phyloP scores from a whole-genome alignment of 2,329 filamentous ascomycete genomes.

The Rhinocladiella mackenziei region DNA sequence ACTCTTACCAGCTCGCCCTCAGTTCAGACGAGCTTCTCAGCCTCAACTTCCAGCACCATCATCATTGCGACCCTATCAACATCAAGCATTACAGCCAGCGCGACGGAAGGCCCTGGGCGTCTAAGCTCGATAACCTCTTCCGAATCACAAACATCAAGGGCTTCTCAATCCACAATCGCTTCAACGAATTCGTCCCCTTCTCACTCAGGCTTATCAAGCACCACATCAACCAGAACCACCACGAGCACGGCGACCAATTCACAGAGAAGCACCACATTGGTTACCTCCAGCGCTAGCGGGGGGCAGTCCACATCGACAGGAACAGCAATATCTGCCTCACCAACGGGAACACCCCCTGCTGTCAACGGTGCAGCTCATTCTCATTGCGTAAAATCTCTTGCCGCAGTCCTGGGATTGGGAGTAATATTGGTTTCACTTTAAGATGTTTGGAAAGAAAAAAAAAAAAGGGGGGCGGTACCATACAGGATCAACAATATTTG shows the following conservation, averaged over 20 bases:
- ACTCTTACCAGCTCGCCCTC: no score
- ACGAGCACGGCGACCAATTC: conserved; percentile 1
- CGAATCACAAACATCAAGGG: neutral
- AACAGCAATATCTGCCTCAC: conserved; percentile 4
- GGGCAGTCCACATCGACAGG: neutral
- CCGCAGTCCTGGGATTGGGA: conserved; percentile 2
- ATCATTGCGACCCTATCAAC: no score
- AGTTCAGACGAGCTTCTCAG: no score
- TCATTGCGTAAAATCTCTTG: neutral
- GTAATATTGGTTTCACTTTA: conserved; percentile 3
- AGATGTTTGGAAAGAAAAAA: neutral
- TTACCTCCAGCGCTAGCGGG: conserved; percentile 4
- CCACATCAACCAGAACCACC: neutral
- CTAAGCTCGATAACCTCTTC: neutral
- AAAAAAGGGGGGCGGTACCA: no score
- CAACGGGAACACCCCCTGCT: conserved; percentile 10
- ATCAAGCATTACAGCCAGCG: no score
- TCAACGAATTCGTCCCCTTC: neutral
- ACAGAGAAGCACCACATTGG: conserved; percentile 6
- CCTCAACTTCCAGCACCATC: no score
- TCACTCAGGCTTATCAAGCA: neutral
- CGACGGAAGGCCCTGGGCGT: neutral
- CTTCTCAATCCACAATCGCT: neutral
- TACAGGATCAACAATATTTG: no score
- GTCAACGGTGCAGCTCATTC: conserved; percentile 3